These are phyloP conservation scores for Paraphoma sp. DNA, from an alignment of 2,329 filamentous ascomycete species.

Conservation along the genomic window DNA sequence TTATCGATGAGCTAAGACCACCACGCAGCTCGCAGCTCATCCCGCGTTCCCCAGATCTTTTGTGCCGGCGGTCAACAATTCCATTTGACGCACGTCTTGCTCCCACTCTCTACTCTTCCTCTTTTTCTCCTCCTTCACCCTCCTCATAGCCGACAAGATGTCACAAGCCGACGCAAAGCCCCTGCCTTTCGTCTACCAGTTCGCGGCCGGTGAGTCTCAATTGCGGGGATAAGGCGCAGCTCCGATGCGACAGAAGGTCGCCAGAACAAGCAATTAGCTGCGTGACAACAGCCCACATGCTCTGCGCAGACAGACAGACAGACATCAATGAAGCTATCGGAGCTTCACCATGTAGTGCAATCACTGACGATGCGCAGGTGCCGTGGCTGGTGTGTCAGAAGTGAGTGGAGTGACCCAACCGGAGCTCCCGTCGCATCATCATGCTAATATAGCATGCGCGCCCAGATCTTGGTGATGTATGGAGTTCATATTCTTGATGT, in stretches of 20 bases:
- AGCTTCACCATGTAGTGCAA: constrained; percentile 11
- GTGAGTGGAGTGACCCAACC: constrained; percentile 59
- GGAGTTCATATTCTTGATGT: neutral
- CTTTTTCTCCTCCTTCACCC: constrained; percentile 15
- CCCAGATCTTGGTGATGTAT: constrained; percentile 86
- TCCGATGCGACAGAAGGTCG: constrained; percentile 17
- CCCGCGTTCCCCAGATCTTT: constrained; percentile 39
- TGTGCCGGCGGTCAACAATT: constrained; percentile 21
- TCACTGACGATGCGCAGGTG: constrained; percentile 62
- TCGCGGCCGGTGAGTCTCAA: constrained; percentile 76
- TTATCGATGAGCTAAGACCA: constrained; percentile 25
- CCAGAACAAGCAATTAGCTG: constrained; percentile 4
- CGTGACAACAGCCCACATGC: neutral
- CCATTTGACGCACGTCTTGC: constrained; percentile 6
- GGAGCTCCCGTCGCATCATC: constrained; percentile 10
- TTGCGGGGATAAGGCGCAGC: constrained; percentile 31
- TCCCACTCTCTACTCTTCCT: constrained; percentile 12
- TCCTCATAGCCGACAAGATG: constrained; percentile 44
- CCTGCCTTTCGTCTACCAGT: constrained; percentile 92
- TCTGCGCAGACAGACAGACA: neutral
- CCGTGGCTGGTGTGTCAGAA: constrained; percentile 97
- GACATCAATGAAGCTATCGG: neutral
- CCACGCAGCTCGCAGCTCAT: constrained; percentile 20
- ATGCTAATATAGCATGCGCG: constrained; percentile 35
- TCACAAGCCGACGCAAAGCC: constrained; percentile 67